Conservation (phyloP, 1,284 basidiomycete species). For the Heterobasidion parviporum region DNA sequence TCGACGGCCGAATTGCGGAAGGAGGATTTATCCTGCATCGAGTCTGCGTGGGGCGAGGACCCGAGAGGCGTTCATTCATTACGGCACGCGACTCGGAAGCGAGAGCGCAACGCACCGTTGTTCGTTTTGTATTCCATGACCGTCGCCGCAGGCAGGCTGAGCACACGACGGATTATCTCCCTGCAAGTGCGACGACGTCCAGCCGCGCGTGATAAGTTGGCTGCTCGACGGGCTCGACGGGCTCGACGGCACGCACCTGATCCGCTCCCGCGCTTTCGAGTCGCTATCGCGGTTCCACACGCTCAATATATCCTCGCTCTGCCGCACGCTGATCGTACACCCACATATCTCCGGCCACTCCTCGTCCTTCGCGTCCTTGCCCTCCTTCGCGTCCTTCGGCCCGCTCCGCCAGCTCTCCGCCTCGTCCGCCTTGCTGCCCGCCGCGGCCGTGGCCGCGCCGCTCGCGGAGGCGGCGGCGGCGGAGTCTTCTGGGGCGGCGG, state of each 20-base stretch:
- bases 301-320: conserved; percentile 77
- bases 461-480: too few species aligned
- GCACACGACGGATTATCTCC: conserved; percentile 58
- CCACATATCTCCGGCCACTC: conserved; percentile 77
- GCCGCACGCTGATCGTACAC: conserved; percentile 76
- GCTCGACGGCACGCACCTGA: conserved; percentile 42
- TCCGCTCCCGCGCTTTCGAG: conserved; percentile 58
- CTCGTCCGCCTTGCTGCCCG: conserved; percentile 10
- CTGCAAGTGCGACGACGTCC: conserved; percentile 26
- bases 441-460: too few species aligned
- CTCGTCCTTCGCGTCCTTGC: conserved; percentile 22
- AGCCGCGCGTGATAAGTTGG: too few species aligned
- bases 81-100: background rate
- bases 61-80: background rate
- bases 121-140: conserved; percentile 84
- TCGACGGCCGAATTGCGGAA: conserved; percentile 41
- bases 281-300: conserved; percentile 76
- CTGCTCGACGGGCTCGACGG: too few species aligned
- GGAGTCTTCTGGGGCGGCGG: conserved; percentile 31
- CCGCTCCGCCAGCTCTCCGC: conserved; percentile 25
- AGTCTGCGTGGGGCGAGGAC: conserved; percentile 40
- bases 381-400: conserved; percentile 9
- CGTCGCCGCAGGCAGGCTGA: conserved; percentile 61
- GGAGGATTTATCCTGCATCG: conserved; percentile 77
- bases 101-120: conserved; percentile 44